Evolutionary conservation across 2,329 filamentous ascomycete genomes (phyloP).

Genomic region (Cytospora piceicola): DNA sequence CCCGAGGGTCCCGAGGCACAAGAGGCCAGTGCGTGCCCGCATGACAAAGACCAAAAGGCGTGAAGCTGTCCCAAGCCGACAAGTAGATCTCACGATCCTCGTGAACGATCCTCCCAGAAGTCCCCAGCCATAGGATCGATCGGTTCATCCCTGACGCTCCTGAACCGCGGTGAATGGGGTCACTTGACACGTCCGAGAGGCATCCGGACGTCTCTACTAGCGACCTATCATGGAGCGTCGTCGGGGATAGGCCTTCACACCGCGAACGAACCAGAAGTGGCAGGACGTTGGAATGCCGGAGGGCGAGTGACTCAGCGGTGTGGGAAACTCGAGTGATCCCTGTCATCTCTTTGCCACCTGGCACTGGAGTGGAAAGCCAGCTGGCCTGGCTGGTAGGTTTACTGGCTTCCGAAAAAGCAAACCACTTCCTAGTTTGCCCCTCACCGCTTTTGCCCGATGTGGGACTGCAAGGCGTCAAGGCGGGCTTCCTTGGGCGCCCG

Average conservation of each 20-base stretch:
- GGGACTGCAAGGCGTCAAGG: slow-evolving; percentile 4
- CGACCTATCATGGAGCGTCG: neutral
- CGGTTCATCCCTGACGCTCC: slow-evolving; percentile 1
- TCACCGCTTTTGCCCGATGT: slow-evolving; percentile 23
- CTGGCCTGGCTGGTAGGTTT: slow-evolving; percentile 23
- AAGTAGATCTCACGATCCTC: neutral
- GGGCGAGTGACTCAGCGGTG: slow-evolving; percentile 21
- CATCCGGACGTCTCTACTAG: slow-evolving; percentile 16
- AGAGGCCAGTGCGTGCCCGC: slow-evolving; percentile 5
- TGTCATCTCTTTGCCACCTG: slow-evolving; percentile 21
- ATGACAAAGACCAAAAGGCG: slow-evolving; percentile 12
- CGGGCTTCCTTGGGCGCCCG: neutral
- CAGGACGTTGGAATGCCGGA: slow-evolving; percentile 12
- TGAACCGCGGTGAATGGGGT: slow-evolving; percentile 1
- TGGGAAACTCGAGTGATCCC: neutral
- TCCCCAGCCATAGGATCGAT: slow-evolving; percentile 2
- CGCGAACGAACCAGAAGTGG: neutral
- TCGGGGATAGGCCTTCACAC: slow-evolving; percentile 4
- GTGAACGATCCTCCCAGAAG: neutral
- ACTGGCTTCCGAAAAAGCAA: no score
- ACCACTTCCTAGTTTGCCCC: neutral
- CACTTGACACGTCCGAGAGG: slow-evolving; percentile 18
- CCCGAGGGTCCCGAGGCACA: slow-evolving; percentile 9
- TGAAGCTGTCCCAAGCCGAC: no score
- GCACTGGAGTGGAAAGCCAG: slow-evolving; percentile 14